Conservation (phyloP, 2,329 filamentous ascomycete species). For the Hypoxylon sp. region DNA sequence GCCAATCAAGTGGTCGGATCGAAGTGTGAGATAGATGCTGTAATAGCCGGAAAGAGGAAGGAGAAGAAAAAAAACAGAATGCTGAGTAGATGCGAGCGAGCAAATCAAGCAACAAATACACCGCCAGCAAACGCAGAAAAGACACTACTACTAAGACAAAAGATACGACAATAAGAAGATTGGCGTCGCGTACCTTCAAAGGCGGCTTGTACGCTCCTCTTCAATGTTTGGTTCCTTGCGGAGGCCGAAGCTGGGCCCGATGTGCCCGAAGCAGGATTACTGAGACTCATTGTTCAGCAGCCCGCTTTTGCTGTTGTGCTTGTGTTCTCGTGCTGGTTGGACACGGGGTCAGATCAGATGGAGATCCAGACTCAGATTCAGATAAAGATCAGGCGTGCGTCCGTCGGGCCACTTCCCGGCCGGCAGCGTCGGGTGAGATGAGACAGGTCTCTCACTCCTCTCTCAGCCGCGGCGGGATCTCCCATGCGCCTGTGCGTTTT, state of each 20-base stretch:
- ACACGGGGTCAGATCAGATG: conserved; percentile 29
- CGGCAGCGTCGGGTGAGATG: conserved; percentile 44
- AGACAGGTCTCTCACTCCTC: conserved; percentile 40
- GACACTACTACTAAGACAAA: conserved; percentile 18
- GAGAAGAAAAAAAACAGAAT: conserved; percentile 31
- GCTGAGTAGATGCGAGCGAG: conserved; percentile 13
- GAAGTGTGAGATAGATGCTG: conserved; percentile 21
- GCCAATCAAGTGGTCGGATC: conserved; percentile 39
- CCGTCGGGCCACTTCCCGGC: conserved; percentile 22
- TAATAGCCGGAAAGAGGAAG: conserved; percentile 29
- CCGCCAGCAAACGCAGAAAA: conserved; percentile 36
- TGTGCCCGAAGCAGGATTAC: conserved; percentile 66
- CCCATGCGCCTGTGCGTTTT: conserved; percentile 29
- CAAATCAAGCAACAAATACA: conserved; percentile 5
- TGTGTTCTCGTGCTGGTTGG: conserved; percentile 30
- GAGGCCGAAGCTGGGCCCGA: conserved; percentile 65
- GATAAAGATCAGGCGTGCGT: conserved; percentile 33
- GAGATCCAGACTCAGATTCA: conserved; percentile 28
- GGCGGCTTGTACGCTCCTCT: conserved; percentile 71
- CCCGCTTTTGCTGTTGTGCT: conserved; percentile 18
- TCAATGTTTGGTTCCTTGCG: conserved; percentile 64
- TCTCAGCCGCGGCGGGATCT: conserved; percentile 33
- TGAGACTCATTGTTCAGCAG: conserved; percentile 64
- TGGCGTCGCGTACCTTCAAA: conserved; percentile 69
- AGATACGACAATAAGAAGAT: conserved; percentile 21